Base-by-base conservation (phyloP, 2,329 filamentous ascomycete genomes). In the Lecanicillium sp. region DNA sequence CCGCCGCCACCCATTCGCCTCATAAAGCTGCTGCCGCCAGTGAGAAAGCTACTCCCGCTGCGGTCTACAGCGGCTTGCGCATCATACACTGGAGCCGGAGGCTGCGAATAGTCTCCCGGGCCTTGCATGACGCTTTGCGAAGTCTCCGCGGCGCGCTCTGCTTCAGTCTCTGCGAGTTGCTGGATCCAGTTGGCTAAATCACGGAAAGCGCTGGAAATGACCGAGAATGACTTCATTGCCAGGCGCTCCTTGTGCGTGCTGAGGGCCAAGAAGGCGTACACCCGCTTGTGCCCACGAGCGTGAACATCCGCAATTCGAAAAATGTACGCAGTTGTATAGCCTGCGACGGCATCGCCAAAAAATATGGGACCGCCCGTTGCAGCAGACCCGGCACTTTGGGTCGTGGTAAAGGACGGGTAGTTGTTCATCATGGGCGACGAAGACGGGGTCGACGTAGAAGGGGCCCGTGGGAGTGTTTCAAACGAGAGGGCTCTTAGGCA, bases 241-340 rank as follows among this genome's bases (percentile, higher is more conserved):
- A 77, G 60, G 12, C 76, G 69, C 57, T 83, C 78, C 37, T 74
- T 74, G 56, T 82, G 75, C 10, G 77, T 81, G 54, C 71, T 79
- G 33, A 83, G 68, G 2, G 78, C 77, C 42, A 84, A 58, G 43
- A 84, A 77, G 10, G 79, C 79, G 51, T 84, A 84, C 11, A 82
- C 74, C n/a, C 79, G 72, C 57, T 80, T 79, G 48, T 81, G 75
- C 4, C 79, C 79, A 11, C 79, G 74, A 12, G 79, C 79, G 46
- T 81, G 78, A 27, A 81, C 66, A 52, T 84, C 79, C 6, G 79
- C 74, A 30, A 84, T 79, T 18, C 79, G 78, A 52, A 84, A 84
- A 46, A 83, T 79, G 56, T 81, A 83, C 12, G 79, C 79, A 0
- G 79, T 84, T 0, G 79, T 84, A 57, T 81, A 83, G 20, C 79